A percentile compares a stretch with the other conserved stretches of the same genome.
Evolutionary conservation across 2,329 filamentous ascomycete genomes (phyloP).

Genomic region (Cytospora paraplurivora): DNA sequence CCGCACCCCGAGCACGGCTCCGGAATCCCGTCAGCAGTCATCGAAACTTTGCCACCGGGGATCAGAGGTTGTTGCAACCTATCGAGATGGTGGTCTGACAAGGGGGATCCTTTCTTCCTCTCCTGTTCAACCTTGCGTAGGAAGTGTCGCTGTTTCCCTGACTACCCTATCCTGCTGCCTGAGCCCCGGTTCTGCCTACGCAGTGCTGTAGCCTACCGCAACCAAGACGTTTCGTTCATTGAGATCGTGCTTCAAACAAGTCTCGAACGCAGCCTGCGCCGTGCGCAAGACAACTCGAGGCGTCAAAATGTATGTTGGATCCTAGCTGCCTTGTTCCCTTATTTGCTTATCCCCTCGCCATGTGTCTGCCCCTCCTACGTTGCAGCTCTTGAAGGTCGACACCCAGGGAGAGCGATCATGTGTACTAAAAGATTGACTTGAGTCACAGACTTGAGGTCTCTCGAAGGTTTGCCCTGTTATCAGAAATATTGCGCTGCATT

Average conservation of each 20-base stretch:
- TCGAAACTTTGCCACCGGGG: constrained; percentile 12
- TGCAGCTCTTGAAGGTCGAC: not conserved
- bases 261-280: not conserved
- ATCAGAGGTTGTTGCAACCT: constrained; percentile 10
- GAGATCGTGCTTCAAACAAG: not conserved
- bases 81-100: constrained; percentile 26
- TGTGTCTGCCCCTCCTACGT: not conserved
- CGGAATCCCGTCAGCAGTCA: constrained; percentile 16
- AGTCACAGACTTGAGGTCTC: not conserved
- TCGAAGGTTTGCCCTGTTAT: not conserved
- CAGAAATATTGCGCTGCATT: not conserved
- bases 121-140: constrained; percentile 4
- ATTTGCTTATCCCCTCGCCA: not conserved
- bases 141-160: constrained; percentile 4
- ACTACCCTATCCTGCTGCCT: constrained; percentile 10
- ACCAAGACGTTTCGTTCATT: not conserved
- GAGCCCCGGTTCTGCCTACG: constrained; percentile 11
- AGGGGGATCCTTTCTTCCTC: not conserved
- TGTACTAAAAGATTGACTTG: not conserved
- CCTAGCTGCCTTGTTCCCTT: not conserved
- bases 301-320: constrained; percentile 1
- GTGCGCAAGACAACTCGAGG: not conserved
- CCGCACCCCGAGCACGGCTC: not conserved
- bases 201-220: constrained; percentile 1
- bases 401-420: not conserved